Conservation (phyloP, 306 rosid genomes). For the Vicia faba region DNA sequence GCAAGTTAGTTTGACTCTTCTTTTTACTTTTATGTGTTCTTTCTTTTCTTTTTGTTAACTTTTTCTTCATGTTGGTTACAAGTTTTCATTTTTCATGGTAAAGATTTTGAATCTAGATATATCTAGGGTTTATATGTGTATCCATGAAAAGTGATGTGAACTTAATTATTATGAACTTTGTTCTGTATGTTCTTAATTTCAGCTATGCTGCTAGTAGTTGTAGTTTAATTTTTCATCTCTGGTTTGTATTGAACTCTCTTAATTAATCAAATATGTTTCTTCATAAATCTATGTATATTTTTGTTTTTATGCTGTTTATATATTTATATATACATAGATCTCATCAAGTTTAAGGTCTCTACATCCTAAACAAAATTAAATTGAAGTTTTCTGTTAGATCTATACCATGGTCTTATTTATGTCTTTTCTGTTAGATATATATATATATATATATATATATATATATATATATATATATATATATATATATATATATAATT, state of each 20-base stretch:
- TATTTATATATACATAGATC: conserved; percentile 1
- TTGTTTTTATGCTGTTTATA: background rate
- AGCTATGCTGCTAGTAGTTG: background rate
- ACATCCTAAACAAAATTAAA: background rate
- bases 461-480: too few species aligned
- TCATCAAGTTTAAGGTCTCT: conserved; percentile 23
- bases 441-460: too few species aligned
- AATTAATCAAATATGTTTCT: background rate
- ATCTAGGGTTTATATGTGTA: conserved; percentile 38
- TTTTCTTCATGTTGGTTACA: conserved; percentile 24
- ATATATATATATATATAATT: too few species aligned
- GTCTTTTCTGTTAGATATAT: too few species aligned
- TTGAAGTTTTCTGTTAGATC: conserved; percentile 31
- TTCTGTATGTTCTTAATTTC: conserved; percentile 11
- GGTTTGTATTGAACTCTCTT: conserved; percentile 30
- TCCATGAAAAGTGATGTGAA: conserved; percentile 30
- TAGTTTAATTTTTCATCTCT: conserved; percentile 16
- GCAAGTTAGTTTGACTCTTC: conserved; percentile 45
- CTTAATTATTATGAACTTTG: conserved; percentile 10
- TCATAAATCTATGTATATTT: background rate
- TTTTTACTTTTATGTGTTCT: background rate
- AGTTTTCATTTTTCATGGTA: conserved; percentile 10
- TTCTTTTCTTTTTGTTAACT: conserved; percentile 26
- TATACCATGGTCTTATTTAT: conserved; percentile 14
- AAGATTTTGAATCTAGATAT: conserved; percentile 20